Conservation (phyloP, 1,284 basidiomycete genomes). For the Sanghuangporus weigelae region DNA sequence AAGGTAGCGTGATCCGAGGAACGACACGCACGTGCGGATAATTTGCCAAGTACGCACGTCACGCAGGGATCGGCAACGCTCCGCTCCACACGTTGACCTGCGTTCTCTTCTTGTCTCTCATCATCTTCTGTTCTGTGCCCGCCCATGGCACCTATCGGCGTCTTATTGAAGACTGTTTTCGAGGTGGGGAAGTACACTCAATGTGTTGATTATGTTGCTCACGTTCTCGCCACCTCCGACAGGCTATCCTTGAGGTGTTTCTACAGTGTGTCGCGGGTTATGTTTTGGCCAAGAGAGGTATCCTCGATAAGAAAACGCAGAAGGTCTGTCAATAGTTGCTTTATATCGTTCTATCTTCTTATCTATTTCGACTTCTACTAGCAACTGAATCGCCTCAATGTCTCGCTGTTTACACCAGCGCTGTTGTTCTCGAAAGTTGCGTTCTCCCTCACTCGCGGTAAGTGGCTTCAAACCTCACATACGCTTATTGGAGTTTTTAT, state of each 20-base stretch:
- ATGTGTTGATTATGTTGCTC: background rate
- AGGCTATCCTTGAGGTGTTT: constrained; percentile 91
- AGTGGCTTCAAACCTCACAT: constrained; percentile 19
- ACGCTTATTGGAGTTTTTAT: background rate
- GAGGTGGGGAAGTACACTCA: constrained; percentile 34
- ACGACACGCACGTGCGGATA: background rate
- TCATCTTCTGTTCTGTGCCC: background rate
- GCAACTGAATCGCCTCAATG: constrained; percentile 76
- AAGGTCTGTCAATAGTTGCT: constrained; percentile 45
- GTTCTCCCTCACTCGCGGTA: constrained; percentile 69
- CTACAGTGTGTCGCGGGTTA: constrained; percentile 85
- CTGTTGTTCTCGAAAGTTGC: constrained; percentile 93
- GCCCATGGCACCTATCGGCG: constrained; percentile 16
- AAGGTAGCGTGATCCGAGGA: background rate
- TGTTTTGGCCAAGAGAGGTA: constrained; percentile 70
- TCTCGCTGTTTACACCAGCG: constrained; percentile 89
- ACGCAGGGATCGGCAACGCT: background rate
- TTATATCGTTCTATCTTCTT: background rate
- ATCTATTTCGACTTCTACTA: constrained; percentile 25
- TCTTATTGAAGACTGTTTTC: constrained; percentile 46
- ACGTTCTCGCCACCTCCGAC: background rate
- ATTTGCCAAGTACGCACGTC: background rate
- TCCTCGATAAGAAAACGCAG: constrained; percentile 87
- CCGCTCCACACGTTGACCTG: background rate
- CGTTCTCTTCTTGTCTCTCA: background rate